These are phyloP conservation scores for Malassezia furfur DNA, from an alignment of 1,284 basidiomycete genomes.

Conservation along the genomic window DNA sequence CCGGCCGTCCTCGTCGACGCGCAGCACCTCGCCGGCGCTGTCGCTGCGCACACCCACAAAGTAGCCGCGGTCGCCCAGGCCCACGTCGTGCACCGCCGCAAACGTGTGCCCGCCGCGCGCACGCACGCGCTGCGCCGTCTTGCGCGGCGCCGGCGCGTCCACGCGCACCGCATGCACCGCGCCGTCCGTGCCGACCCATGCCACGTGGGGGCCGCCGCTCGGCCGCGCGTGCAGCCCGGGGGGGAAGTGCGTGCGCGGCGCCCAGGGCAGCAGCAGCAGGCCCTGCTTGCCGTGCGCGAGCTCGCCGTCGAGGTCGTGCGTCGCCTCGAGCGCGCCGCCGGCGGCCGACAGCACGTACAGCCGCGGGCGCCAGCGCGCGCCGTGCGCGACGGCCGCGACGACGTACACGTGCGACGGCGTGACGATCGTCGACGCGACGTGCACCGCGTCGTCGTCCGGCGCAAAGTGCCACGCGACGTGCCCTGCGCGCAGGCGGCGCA, in stretches of 20 bases:
- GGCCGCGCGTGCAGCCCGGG: conserved; percentile 10
- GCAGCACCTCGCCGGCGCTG: conserved; percentile 29
- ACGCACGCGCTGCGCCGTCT: conserved; percentile 25
- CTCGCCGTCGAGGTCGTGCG: conserved; percentile 21
- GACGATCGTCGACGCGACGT: conserved; percentile 20
- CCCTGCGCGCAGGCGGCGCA: background rate
- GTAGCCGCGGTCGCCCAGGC: conserved; percentile 33
- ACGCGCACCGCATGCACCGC: conserved; percentile 26
- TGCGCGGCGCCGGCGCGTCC: conserved; percentile 17
- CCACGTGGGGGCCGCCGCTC: conserved; percentile 33
- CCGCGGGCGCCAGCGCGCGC: background rate
- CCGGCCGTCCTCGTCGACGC: conserved; percentile 24
- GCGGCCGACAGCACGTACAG: conserved; percentile 22
- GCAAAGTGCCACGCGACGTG: conserved; percentile 7
- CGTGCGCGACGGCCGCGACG: conserved; percentile 2
- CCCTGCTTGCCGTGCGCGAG: conserved; percentile 19
- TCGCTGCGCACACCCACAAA: conserved; percentile 32
- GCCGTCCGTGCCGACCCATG: conserved; percentile 36
- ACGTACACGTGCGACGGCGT: conserved; percentile 26
- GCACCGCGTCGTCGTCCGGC: conserved; percentile 1
- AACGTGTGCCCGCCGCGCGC: conserved; percentile 6
- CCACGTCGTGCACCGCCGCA: conserved; percentile 25
- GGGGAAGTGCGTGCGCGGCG: conserved; percentile 22
- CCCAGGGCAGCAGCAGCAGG: conserved; percentile 26
- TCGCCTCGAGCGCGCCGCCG: conserved; percentile 23